These are phyloP conservation scores for Protea cynaroides DNA, from an alignment of 164 flowering plant species.

Conservation along the genomic window DNA sequence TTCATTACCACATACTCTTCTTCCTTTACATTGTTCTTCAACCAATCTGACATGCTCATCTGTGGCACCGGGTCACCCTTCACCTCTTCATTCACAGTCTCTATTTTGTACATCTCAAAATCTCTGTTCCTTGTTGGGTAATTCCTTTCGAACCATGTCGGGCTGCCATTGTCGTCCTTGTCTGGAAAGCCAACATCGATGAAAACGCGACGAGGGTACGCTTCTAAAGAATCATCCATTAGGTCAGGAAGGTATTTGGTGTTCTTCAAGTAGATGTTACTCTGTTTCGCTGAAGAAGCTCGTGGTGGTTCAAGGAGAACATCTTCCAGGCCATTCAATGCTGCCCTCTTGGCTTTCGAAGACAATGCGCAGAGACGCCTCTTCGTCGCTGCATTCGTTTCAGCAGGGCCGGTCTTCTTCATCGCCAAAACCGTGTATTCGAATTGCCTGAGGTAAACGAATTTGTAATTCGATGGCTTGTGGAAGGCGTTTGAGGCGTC, in stretches of 20 bases:
- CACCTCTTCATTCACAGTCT: constrained; percentile 28
- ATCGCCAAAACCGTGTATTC: constrained; percentile 41
- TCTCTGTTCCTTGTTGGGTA: constrained; percentile 57
- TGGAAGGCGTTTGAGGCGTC: constrained; percentile 17
- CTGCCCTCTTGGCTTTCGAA: constrained; percentile 45
- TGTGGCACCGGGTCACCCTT: constrained; percentile 11
- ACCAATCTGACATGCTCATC: constrained; percentile 55
- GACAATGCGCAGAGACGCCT: constrained; percentile 24
- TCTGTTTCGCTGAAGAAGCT: constrained; percentile 27
- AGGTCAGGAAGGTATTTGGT: constrained; percentile 66
- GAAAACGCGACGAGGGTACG: constrained; percentile 62
- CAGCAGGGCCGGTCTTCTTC: constrained; percentile 25
- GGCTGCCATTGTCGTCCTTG: constrained; percentile 16
- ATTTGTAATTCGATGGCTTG: constrained; percentile 39
- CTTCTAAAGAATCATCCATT: constrained; percentile 49
- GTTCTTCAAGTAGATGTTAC: constrained; percentile 25
- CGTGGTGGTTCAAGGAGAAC: constrained; percentile 78
- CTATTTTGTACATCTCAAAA: constrained; percentile 54
- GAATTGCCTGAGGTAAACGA: constrained; percentile 46
- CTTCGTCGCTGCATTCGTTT: constrained; percentile 3
- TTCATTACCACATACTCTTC: constrained; percentile 81
- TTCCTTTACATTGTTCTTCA: constrained; percentile 51
- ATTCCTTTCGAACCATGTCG: constrained; percentile 49
- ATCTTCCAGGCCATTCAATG: constrained; percentile 57
- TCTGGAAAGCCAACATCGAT: constrained; percentile 42